Evolutionary conservation across 1,139 yeast genomes (phyloP).

Genomic region (Candida freyschussii): DNA sequence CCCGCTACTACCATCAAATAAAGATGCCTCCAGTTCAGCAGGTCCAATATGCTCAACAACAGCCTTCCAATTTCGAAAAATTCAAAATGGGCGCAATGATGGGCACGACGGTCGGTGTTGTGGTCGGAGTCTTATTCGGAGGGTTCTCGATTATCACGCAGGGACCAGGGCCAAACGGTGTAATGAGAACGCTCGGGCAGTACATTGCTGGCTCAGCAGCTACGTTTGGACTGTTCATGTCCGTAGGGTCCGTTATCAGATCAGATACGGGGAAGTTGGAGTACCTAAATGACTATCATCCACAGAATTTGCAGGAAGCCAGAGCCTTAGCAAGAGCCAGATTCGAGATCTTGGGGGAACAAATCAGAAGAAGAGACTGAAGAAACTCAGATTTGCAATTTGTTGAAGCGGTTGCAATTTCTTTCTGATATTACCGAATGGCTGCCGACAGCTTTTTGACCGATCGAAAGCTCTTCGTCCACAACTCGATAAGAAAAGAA

Average conservation of each 20-base stretch:
- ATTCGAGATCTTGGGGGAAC: conserved; percentile 21
- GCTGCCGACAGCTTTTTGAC: background rate
- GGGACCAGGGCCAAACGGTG: conserved; percentile 99
- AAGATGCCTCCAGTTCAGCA: conserved; percentile 84
- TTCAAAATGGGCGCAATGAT: conserved; percentile 97
- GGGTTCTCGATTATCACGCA: conserved; percentile 86
- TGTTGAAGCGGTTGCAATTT: background rate
- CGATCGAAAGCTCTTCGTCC: no score
- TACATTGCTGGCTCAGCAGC: conserved; percentile 96
- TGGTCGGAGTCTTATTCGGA: conserved; percentile 92
- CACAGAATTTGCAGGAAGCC: conserved; percentile 18
- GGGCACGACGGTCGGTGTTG: conserved; percentile 96
- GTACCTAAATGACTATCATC: conserved; percentile 16
- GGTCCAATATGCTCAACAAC: conserved; percentile 69
- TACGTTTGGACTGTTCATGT: conserved; percentile 94
- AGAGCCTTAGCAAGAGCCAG: conserved; percentile 25
- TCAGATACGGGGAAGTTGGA: conserved; percentile 42
- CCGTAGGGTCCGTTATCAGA: conserved; percentile 89
- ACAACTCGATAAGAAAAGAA: no score
- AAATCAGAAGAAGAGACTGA: conserved; percentile 15
- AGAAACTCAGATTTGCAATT: background rate
- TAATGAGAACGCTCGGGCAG: conserved; percentile 93
- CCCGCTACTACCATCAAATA: no score
- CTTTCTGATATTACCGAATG: background rate
- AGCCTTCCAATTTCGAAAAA: conserved; percentile 88